A percentile compares a stretch with the other conserved stretches of the same genome.
These are phyloP conservation scores for Coniochaeta ligniaria DNA, from an alignment of 2,329 filamentous ascomycete genomes.

Conservation along the genomic window DNA sequence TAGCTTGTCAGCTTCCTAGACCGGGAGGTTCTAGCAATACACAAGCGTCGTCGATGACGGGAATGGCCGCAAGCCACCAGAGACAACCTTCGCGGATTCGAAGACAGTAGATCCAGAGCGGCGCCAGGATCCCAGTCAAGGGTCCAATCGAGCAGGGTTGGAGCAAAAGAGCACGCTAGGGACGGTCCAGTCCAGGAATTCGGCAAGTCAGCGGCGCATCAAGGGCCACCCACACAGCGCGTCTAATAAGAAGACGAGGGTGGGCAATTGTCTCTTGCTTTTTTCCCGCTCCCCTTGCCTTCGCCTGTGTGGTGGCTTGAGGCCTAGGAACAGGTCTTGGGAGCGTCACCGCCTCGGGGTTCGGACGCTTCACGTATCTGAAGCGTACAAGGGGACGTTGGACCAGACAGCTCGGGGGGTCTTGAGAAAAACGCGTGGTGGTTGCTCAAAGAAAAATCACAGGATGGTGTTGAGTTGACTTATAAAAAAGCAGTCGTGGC, in stretches of 20 bases:
- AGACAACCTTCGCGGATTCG: background rate
- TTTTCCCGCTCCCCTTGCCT: background rate
- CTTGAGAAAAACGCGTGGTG: background rate
- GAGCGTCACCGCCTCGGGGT: background rate
- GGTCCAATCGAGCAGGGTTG: constrained; percentile 1
- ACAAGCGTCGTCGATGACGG: background rate
- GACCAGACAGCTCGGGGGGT: background rate
- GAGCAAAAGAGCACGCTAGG: constrained; percentile 3
- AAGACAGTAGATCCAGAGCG: background rate
- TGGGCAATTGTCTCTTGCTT: background rate
- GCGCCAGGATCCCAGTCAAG: background rate
- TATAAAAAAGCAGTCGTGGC: too few relatives aligned
- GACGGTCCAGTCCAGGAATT: constrained; percentile 7
- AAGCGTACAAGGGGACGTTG: background rate
- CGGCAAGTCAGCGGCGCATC: background rate
- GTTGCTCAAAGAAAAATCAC: background rate
- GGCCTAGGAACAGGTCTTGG: background rate
- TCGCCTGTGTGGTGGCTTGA: background rate
- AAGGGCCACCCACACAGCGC: background rate
- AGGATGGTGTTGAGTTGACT: background rate
- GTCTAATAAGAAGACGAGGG: background rate
- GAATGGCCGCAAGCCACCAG: background rate
- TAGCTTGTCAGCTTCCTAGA: background rate
- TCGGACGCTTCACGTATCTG: background rate
- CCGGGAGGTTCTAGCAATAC: background rate